Percentiles rank a stretch among this genome's conserved stretches.
phyloP scores from a whole-genome alignment of 2,329 filamentous ascomycete genomes.

The Botrytis deweyae region DNA sequence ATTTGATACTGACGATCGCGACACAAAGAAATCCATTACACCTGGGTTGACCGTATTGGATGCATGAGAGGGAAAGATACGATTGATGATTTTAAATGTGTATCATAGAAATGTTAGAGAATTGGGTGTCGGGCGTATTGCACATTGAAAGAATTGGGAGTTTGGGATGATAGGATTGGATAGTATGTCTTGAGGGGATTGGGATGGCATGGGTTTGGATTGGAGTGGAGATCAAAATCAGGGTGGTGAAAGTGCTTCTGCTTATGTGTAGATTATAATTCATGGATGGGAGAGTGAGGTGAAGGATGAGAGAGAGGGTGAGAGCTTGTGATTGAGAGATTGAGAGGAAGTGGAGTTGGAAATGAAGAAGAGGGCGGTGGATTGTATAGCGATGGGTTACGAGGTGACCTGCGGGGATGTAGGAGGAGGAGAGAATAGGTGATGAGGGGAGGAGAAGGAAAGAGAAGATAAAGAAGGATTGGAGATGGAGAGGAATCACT shows the following conservation, averaged over 20 bases:
- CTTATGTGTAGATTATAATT: neutral
- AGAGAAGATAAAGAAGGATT: neutral
- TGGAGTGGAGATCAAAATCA: neutral
- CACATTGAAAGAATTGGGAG: neutral
- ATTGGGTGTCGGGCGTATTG: neutral
- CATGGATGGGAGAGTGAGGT: too few species aligned
- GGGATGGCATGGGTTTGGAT: neutral
- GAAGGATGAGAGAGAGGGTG: neutral
- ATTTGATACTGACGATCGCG: neutral
- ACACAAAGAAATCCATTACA: neutral
- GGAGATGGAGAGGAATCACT: neutral
- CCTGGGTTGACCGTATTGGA: neutral
- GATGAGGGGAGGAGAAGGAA: neutral
- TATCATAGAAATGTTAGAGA: conserved; percentile 7
- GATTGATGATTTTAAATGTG: conserved; percentile 15
- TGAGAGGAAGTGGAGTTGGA: neutral
- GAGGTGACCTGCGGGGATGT: neutral
- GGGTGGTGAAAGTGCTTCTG: neutral
- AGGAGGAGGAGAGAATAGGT: neutral
- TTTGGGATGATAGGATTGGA: conserved; percentile 10
- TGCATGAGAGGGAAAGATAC: neutral
- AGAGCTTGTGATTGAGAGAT: too few species aligned
- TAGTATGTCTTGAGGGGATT: neutral
- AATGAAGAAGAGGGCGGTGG: neutral
- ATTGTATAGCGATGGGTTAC: neutral